phyloP scores from a whole-genome alignment of 306 rosid genomes.

The Pueraria montana region DNA sequence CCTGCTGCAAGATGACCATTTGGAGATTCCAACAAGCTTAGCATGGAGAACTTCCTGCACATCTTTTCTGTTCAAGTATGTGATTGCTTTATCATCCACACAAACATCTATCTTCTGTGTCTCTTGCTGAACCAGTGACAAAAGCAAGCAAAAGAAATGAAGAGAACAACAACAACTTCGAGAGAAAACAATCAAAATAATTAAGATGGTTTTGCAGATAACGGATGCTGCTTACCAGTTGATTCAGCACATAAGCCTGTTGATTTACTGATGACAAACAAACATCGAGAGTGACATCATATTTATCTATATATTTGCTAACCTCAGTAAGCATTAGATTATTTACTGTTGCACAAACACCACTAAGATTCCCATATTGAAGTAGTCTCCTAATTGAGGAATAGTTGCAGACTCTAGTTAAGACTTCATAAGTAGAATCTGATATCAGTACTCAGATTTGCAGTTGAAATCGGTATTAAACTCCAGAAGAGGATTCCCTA shows the following conservation, averaged over 20 bases:
- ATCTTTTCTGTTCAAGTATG: too few species aligned
- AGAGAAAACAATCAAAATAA: neutral
- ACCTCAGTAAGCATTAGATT: slow-evolving; percentile 33
- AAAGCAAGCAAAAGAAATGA: neutral
- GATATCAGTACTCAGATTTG: slow-evolving; percentile 56
- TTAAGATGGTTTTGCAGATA: neutral
- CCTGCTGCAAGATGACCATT: too few species aligned
- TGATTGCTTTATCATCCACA: neutral
- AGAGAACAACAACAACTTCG: too few species aligned
- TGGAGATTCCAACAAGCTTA: too few species aligned
- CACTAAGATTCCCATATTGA: slow-evolving; percentile 23
- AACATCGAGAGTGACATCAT: slow-evolving; percentile 65
- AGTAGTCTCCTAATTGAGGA: too few species aligned
- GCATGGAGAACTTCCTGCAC: slow-evolving; percentile 3
- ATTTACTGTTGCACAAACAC: slow-evolving; percentile 43
- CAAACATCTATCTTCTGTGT: slow-evolving; percentile 66
- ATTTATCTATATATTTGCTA: slow-evolving; percentile 20
- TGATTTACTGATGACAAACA: slow-evolving; percentile 52
- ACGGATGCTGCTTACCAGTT: slow-evolving; percentile 43
- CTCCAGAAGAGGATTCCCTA: slow-evolving; percentile 65
- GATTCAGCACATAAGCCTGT: slow-evolving; percentile 52
- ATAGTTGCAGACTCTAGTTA: too few species aligned
- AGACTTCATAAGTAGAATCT: slow-evolving; percentile 39
- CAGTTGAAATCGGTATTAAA: neutral
- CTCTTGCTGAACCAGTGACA: slow-evolving; percentile 41